Percentiles rank a stretch among this genome's conserved stretches.
Evolutionary conservation across 345 rosid species (phyloP).

Genomic region (Dipteronia sinensis): DNA sequence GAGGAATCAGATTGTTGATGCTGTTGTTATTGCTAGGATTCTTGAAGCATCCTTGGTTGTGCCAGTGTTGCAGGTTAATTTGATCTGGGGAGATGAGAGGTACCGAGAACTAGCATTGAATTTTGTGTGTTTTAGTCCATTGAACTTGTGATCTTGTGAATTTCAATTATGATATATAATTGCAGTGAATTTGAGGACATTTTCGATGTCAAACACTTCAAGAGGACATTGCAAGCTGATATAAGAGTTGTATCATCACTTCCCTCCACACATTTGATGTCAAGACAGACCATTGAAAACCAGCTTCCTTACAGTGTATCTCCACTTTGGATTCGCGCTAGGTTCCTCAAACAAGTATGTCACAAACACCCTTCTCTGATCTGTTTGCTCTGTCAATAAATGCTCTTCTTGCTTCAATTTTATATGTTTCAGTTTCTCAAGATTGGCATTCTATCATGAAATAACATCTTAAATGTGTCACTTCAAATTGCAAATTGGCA

Average conservation of each 20-base stretch:
- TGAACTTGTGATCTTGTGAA: not conserved
- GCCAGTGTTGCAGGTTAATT: slow-evolving; percentile 70
- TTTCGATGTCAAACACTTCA: slow-evolving; percentile 69
- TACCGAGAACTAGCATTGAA: slow-evolving; percentile 15
- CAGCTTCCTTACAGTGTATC: slow-evolving; percentile 62
- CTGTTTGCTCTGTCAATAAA: not conserved
- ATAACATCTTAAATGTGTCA: too few species aligned
- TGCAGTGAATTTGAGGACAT: slow-evolving; percentile 71
- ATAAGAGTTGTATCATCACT: slow-evolving; percentile 67
- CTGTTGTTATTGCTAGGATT: slow-evolving; percentile 74
- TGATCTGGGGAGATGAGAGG: slow-evolving; percentile 79
- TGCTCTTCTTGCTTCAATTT: not conserved
- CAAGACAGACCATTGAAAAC: slow-evolving; percentile 52
- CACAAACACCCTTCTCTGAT: not conserved
- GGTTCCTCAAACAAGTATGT: slow-evolving; percentile 53
- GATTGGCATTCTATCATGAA: too few species aligned
- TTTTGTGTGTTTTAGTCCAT: not conserved
- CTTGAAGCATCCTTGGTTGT: slow-evolving; percentile 75
- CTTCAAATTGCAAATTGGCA: not conserved
- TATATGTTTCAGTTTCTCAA: too few species aligned
- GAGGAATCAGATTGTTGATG: slow-evolving; percentile 71
- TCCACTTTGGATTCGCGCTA: slow-evolving; percentile 73
- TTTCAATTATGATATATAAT: not conserved
- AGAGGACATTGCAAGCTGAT: slow-evolving; percentile 56
- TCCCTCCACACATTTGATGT: slow-evolving; percentile 68